A percentile compares a stretch with the other conserved stretches of the same genome.
phyloP scores from a whole-genome alignment of 1,284 basidiomycete species.

The Puccinia hordei region DNA sequence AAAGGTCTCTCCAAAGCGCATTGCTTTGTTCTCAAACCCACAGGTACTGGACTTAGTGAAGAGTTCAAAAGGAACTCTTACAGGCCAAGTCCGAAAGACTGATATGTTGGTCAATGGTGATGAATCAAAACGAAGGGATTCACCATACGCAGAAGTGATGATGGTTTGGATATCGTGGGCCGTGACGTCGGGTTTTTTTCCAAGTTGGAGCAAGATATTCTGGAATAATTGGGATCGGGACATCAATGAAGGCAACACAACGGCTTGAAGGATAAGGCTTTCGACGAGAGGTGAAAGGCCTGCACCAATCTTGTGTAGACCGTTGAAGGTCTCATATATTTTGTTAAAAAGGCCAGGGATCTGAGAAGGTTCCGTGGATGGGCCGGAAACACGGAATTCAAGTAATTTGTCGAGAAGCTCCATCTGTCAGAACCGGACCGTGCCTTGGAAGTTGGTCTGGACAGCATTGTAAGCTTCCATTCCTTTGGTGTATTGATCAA shows the following conservation, averaged over 20 bases:
- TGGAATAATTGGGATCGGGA: slow-evolving; percentile 2
- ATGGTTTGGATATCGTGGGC: neutral
- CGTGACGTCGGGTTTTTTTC: neutral
- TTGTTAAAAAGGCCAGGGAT: neutral
- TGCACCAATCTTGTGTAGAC: neutral
- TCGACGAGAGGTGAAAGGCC: neutral
- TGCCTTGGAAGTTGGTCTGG: neutral
- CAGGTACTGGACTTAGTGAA: too few species aligned
- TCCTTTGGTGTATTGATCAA: neutral
- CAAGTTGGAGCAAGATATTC: neutral
- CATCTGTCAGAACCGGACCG: neutral
- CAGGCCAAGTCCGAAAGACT: neutral
- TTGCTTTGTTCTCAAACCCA: too few species aligned
- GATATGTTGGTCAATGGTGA: neutral
- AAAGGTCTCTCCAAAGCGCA: too few species aligned
- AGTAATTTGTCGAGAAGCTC: neutral
- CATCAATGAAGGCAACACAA: neutral
- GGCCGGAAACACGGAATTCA: neutral
- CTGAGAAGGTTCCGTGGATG: neutral
- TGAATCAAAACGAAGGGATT: neutral
- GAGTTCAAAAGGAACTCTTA: too few species aligned
- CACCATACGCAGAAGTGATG: slow-evolving; percentile 5
- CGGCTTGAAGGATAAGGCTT: neutral
- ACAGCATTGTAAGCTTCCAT: neutral
- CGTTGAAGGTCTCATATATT: neutral